Percentiles rank a stretch among this genome's conserved stretches.
phyloP scores from a whole-genome alignment of 306 rosid genomes.

The Castanea sativa region DNA sequence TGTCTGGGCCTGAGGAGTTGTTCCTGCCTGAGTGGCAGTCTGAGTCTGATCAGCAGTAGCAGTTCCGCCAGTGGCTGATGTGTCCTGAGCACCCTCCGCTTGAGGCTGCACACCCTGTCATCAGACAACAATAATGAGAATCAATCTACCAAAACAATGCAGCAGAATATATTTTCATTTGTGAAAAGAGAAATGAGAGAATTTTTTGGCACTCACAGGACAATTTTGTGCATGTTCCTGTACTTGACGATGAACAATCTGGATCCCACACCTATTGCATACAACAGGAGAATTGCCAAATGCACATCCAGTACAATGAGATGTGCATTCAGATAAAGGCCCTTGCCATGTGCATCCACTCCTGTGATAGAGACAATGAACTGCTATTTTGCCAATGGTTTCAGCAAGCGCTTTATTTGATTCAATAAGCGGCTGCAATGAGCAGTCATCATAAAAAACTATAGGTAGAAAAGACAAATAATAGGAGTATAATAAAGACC shows the following conservation, averaged over 20 bases:
- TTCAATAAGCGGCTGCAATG: constrained; percentile 78
- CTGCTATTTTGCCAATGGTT: constrained; percentile 84
- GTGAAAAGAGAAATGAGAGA: constrained; percentile 1
- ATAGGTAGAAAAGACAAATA: not conserved
- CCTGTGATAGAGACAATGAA: constrained; percentile 88
- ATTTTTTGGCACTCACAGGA: constrained; percentile 50
- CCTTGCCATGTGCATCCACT: constrained; percentile 99
- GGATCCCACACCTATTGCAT: constrained; percentile 88
- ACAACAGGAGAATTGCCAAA: constrained; percentile 95
- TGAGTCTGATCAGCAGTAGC: constrained; percentile 57
- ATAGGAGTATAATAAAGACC: not conserved
- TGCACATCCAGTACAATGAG: constrained; percentile 87
- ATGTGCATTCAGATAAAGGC: constrained; percentile 66
- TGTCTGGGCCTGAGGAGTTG: constrained; percentile 50
- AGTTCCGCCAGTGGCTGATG: constrained; percentile 43
- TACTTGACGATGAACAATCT: constrained; percentile 90
- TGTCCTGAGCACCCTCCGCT: constrained; percentile 38
- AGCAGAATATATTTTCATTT: not conserved
- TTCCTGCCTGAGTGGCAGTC: constrained; percentile 39
- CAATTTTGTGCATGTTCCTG: constrained; percentile 95
- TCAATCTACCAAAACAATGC: constrained; percentile 9
- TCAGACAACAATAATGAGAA: constrained; percentile 27
- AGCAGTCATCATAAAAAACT: constrained; percentile 12
- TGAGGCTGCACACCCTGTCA: constrained; percentile 79
- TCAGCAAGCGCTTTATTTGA: constrained; percentile 82